Percentiles rank a stretch among this genome's conserved stretches.
phyloP scores from a whole-genome alignment of 2,329 filamentous ascomycete species.

The Corynespora cassiicola region DNA sequence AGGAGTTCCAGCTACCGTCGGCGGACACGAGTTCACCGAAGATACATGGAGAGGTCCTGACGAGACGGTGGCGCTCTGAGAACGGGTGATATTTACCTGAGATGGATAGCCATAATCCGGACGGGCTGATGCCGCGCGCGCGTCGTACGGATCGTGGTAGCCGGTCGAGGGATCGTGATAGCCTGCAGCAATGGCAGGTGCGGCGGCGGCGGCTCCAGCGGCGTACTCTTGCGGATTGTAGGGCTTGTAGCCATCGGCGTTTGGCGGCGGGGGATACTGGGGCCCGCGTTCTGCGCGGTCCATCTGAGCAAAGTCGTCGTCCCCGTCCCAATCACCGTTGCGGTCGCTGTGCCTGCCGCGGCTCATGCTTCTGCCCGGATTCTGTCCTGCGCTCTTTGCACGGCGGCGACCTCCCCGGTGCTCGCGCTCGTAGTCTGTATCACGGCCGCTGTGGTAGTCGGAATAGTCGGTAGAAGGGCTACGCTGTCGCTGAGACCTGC shows the following conservation, averaged over 20 bases:
- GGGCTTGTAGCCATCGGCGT: slow-evolving; percentile 39
- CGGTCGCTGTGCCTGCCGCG: slow-evolving; percentile 34
- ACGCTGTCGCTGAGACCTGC: slow-evolving; percentile 32
- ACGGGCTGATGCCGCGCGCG: slow-evolving; percentile 28
- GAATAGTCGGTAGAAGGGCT: slow-evolving; percentile 34
- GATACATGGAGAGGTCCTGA: slow-evolving; percentile 26
- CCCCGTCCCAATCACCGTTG: slow-evolving; percentile 31
- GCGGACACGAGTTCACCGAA: slow-evolving; percentile 26
- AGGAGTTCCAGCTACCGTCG: too few relatives aligned
- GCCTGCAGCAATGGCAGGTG: slow-evolving; percentile 9
- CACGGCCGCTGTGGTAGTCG: slow-evolving; percentile 35
- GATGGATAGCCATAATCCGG: slow-evolving; percentile 36
- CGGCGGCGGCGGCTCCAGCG: slow-evolving; percentile 19
- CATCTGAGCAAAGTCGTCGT: slow-evolving; percentile 30
- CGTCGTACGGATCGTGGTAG: slow-evolving; percentile 23
- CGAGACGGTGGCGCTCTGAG: slow-evolving; percentile 34
- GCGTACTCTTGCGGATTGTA: slow-evolving; percentile 46
- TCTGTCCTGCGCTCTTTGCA: slow-evolving; percentile 32
- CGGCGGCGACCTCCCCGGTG: slow-evolving; percentile 28
- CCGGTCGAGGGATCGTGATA: slow-evolving; percentile 18
- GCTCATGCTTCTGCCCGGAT: slow-evolving; percentile 30
- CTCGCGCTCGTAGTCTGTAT: slow-evolving; percentile 38
- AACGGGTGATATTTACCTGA: slow-evolving; percentile 45
- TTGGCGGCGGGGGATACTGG: slow-evolving; percentile 41
- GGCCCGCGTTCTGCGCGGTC: slow-evolving; percentile 32